A percentile compares a stretch with the other conserved stretches of the same genome.
Conservation (phyloP, 306 rosid species). For the Vigna reflexopilosa region DNA sequence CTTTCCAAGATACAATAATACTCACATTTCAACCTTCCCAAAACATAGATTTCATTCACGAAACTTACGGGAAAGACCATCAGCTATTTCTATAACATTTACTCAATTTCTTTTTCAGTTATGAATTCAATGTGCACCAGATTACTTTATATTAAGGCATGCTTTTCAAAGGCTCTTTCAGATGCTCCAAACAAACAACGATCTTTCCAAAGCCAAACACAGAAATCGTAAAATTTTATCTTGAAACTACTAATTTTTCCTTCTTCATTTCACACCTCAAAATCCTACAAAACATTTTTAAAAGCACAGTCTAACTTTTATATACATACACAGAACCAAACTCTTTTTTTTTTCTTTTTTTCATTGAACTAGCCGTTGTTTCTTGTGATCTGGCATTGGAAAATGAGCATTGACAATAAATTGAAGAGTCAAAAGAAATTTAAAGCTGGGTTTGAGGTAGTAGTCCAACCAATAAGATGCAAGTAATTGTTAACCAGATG, state of each 20-base stretch:
- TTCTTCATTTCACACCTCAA: too few species aligned
- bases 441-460: slow-evolving; percentile 2
- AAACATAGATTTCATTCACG: too few species aligned
- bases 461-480: slow-evolving; percentile 40
- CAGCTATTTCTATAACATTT: background rate
- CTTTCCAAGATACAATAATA: background rate
- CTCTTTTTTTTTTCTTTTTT: too few species aligned
- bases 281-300: too few species aligned
- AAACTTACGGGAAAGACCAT: background rate
- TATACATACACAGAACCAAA: too few species aligned
- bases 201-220: background rate
- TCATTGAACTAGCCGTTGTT: slow-evolving; percentile 1
- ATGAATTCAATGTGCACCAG: background rate
- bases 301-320: too few species aligned
- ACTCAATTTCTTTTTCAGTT: background rate
- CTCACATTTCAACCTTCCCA: too few species aligned
- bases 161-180: background rate
- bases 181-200: background rate
- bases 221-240: background rate
- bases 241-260: too few species aligned
- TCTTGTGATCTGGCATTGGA: slow-evolving; percentile 48
- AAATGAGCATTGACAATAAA: slow-evolving; percentile 42
- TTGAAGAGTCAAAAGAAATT: slow-evolving; percentile 13
- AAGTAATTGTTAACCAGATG: slow-evolving; percentile 45
- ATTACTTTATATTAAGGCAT: background rate